phyloP scores from a whole-genome alignment of 1,284 basidiomycete genomes.

The Phellinidium pouzarii region DNA sequence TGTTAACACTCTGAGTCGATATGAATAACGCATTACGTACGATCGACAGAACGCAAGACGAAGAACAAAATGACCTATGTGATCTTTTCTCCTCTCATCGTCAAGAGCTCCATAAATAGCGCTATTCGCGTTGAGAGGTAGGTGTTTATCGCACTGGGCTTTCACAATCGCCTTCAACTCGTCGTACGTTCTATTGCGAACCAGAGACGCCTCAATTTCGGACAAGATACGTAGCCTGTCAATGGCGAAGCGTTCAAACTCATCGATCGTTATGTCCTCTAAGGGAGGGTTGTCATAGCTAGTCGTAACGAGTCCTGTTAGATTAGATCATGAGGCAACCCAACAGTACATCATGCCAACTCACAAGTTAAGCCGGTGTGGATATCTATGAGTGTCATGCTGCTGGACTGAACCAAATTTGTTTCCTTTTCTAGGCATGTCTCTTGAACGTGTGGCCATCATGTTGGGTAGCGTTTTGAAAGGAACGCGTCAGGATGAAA shows the following conservation, averaged over 20 bases:
- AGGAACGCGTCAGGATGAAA: not conserved
- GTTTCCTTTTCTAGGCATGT: not conserved
- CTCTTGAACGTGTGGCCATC: not conserved
- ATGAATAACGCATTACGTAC: conserved; percentile 46
- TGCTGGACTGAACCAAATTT: conserved; percentile 1
- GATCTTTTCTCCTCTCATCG: conserved; percentile 76
- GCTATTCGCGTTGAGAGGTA: conserved; percentile 47
- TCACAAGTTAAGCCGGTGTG: conserved; percentile 18
- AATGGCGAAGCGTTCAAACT: conserved; percentile 91
- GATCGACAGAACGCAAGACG: conserved; percentile 93
- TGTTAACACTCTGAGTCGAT: not conserved
- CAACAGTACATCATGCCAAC: not conserved
- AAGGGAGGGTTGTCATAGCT: conserved; percentile 86
- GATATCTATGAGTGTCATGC: conserved; percentile 11
- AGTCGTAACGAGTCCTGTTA: not conserved
- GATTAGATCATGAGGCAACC: too few species aligned
- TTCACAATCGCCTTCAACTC: conserved; percentile 65
- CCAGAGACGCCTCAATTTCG: conserved; percentile 89
- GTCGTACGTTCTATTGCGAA: conserved; percentile 75
- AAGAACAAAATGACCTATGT: conserved; percentile 92
- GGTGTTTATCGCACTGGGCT: conserved; percentile 59
- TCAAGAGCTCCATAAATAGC: conserved; percentile 29
- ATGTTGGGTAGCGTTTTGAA: not conserved
- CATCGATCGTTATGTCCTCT: conserved; percentile 90
- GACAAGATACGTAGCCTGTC: conserved; percentile 86